A percentile compares a stretch with the other conserved stretches of the same genome.
These are phyloP conservation scores for Geotrichum carabidarum DNA, from an alignment of 1,139 yeast genomes.

Conservation along the genomic window DNA sequence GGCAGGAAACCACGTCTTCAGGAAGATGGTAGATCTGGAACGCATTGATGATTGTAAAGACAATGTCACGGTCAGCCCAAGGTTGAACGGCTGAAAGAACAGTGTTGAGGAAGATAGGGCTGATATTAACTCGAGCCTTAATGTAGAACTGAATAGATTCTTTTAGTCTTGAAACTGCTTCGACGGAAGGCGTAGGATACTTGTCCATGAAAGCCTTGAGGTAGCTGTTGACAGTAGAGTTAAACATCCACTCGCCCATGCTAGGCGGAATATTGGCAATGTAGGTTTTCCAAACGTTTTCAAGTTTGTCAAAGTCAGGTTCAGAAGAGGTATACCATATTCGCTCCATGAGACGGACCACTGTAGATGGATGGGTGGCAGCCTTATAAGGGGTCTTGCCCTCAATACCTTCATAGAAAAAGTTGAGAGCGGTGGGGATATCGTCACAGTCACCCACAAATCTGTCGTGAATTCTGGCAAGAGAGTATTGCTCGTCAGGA, in stretches of 20 bases:
- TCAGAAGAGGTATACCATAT: conserved; percentile 48
- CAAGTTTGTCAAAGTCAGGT: conserved; percentile 44
- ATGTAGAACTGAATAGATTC: conserved; percentile 55
- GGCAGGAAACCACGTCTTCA: conserved; percentile 65
- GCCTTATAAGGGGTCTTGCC: conserved; percentile 67
- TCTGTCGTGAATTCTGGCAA: conserved; percentile 65
- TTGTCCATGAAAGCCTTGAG: conserved; percentile 62
- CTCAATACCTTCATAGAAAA: conserved; percentile 65
- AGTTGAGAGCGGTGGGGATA: conserved; percentile 61
- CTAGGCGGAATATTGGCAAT: conserved; percentile 54
- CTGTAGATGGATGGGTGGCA: conserved; percentile 69
- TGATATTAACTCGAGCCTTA: conserved; percentile 56
- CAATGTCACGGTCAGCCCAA: conserved; percentile 65
- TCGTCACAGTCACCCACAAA: conserved; percentile 82
- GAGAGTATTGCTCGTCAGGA: conserved; percentile 40
- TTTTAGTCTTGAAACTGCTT: conserved; percentile 56
- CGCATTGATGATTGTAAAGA: conserved; percentile 58
- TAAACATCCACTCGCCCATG: conserved; percentile 59
- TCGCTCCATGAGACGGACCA: conserved; percentile 61
- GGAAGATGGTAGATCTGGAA: conserved; percentile 56
- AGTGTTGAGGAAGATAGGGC: conserved; percentile 68
- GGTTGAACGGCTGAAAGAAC: conserved; percentile 60
- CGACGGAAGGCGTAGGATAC: conserved; percentile 50
- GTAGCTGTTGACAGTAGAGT: conserved; percentile 65
- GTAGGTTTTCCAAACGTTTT: conserved; percentile 62